A percentile compares a stretch with the other conserved stretches of the same genome.
phyloP scores from a whole-genome alignment of 1,284 basidiomycete genomes.

The Xanthoconium separans region DNA sequence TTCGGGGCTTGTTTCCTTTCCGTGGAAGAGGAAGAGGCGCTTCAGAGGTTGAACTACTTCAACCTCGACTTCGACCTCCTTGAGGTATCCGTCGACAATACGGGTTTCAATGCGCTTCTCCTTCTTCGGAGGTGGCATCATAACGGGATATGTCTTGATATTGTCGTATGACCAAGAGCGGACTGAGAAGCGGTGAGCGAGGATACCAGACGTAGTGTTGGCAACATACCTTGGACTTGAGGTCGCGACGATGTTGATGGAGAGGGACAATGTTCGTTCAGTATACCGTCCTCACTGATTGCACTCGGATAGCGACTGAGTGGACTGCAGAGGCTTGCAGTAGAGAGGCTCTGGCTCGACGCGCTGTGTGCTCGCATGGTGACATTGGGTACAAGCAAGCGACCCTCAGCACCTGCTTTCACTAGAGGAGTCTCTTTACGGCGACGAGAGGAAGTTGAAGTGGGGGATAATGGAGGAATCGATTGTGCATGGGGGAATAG shows the following conservation, averaged over 20 bases:
- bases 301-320: constrained; percentile 32
- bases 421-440: constrained; percentile 53
- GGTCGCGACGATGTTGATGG: constrained; percentile 25
- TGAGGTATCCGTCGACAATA: constrained; percentile 53
- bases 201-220: not conserved
- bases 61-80: constrained; percentile 49
- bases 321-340: constrained; percentile 34
- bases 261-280: constrained; percentile 21
- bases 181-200: constrained; percentile 27
- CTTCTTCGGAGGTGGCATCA: constrained; percentile 53
- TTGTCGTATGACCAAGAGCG: constrained; percentile 74
- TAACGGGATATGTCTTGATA: constrained; percentile 61
- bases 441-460: constrained; percentile 34
- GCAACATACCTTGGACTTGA: constrained; percentile 33
- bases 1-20: constrained; percentile 30
- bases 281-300: constrained; percentile 35
- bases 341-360: constrained; percentile 40
- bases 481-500: constrained; percentile 36
- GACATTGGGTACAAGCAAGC: constrained; percentile 64
- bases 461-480: constrained; percentile 28
- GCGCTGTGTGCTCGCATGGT: constrained; percentile 48
- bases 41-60: constrained; percentile 48
- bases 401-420: constrained; percentile 57
- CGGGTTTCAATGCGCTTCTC: constrained; percentile 48
- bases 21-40: constrained; percentile 50